phyloP scores from a whole-genome alignment of 139 green algal genomes.

The Yamagishiella unicocca region DNA sequence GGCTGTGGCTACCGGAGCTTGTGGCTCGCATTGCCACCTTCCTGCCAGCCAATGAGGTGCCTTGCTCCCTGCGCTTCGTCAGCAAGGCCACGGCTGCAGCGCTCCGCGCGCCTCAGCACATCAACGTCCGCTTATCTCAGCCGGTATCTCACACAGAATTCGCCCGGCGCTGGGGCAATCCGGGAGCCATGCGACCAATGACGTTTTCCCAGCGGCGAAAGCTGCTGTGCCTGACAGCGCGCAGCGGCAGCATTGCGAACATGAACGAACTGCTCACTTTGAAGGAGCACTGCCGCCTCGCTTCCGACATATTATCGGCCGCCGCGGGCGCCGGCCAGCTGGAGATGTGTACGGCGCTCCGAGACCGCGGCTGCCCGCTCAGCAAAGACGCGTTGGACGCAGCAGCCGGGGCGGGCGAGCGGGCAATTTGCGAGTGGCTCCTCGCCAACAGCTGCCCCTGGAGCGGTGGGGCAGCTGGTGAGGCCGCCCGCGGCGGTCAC shows the following conservation, averaged over 20 bases:
- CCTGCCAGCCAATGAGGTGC: neutral
- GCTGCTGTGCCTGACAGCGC: neutral
- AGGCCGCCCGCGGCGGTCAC: neutral
- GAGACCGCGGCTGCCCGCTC: neutral
- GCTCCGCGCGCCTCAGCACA: neutral
- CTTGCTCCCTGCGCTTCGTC: neutral
- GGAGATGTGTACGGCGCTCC: neutral
- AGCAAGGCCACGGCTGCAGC: neutral
- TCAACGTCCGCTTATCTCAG: neutral
- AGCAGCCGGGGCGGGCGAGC: neutral
- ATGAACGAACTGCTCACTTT: neutral
- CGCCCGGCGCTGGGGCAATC: neutral
- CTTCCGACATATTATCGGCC: neutral
- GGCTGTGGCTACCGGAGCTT: neutral
- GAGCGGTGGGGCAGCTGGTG: neutral
- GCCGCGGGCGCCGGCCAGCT: neutral
- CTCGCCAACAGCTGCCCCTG: neutral
- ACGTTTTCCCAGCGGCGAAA: neutral
- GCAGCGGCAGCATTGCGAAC: neutral
- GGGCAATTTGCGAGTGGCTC: neutral
- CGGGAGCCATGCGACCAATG: neutral
- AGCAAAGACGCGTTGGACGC: neutral
- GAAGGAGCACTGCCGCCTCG: neutral
- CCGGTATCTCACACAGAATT: neutral
- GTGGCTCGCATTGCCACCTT: neutral